These are phyloP conservation scores for Parascedosporium putredinis DNA, from an alignment of 2,329 filamentous ascomycete genomes.

Conservation along the genomic window DNA sequence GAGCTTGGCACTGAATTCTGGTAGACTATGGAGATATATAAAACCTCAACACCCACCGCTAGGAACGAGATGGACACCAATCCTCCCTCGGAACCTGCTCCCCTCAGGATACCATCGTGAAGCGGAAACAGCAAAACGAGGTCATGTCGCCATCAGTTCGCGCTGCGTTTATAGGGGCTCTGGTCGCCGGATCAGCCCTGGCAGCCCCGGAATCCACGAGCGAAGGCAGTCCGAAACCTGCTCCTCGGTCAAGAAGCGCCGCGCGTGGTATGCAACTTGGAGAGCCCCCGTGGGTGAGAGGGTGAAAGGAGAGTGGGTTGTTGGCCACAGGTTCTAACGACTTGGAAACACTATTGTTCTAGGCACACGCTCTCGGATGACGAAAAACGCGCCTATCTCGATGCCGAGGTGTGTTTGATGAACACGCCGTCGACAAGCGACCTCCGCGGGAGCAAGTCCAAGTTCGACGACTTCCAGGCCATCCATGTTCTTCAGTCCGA, in stretches of 20 bases:
- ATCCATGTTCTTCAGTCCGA: not conserved
- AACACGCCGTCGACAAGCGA: not conserved
- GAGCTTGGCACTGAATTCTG: not conserved
- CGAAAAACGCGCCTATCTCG: not conserved
- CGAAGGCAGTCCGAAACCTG: not conserved
- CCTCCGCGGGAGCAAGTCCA: not conserved
- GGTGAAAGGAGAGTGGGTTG: no score
- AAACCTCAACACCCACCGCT: no score
- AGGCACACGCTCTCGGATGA: constrained; percentile 3
- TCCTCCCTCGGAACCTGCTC: no score
- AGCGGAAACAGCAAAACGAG: no score
- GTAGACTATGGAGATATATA: no score
- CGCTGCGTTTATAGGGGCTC: not conserved
- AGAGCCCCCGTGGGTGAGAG: no score
- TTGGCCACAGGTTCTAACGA: no score
- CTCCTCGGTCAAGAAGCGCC: not conserved
- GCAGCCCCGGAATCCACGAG: not conserved
- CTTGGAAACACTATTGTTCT: no score
- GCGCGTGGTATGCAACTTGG: not conserved
- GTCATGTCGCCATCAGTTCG: not conserved
- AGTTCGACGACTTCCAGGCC: constrained; percentile 3
- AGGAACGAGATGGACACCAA: no score
- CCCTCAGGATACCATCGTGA: no score
- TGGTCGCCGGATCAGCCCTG: not conserved
- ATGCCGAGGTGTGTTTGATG: constrained; percentile 5